Conservation (phyloP, 2,329 filamentous ascomycete species). For the Orbilia ellipsospora region DNA sequence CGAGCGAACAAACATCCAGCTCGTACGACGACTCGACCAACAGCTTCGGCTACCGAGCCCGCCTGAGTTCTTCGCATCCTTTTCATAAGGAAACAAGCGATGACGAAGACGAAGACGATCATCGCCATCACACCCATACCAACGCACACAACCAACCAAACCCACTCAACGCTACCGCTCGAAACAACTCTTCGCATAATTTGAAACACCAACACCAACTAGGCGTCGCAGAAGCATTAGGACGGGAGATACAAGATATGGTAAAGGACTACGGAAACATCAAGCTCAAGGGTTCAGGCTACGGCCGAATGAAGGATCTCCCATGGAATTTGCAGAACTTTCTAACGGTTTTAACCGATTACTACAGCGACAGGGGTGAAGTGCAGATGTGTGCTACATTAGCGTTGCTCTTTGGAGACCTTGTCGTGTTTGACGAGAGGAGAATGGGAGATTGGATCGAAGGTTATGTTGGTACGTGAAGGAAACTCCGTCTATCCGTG, state of each 20-base stretch:
- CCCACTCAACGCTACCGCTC: slow-evolving; percentile 23
- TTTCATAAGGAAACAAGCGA: slow-evolving; percentile 47
- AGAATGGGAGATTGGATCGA: slow-evolving; percentile 57
- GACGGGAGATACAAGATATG: slow-evolving; percentile 39
- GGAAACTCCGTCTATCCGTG: background rate
- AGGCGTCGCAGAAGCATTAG: slow-evolving; percentile 31
- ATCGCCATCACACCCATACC: slow-evolving; percentile 18
- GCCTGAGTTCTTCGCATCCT: slow-evolving; percentile 38
- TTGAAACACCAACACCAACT: slow-evolving; percentile 53
- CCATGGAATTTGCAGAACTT: slow-evolving; percentile 57
- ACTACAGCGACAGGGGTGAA: slow-evolving; percentile 55
- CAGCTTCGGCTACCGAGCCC: slow-evolving; percentile 40
- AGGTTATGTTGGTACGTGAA: slow-evolving; percentile 56
- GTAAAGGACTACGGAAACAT: slow-evolving; percentile 44
- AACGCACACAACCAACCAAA: slow-evolving; percentile 31
- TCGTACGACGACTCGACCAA: slow-evolving; percentile 55
- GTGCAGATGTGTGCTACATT: slow-evolving; percentile 58
- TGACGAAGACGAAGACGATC: slow-evolving; percentile 39
- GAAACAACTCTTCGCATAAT: slow-evolving; percentile 44
- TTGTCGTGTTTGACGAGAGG: slow-evolving; percentile 54
- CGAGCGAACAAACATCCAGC: slow-evolving; percentile 56
- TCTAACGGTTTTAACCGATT: slow-evolving; percentile 54
- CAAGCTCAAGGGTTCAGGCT: slow-evolving; percentile 41
- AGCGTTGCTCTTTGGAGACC: slow-evolving; percentile 47
- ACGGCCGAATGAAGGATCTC: slow-evolving; percentile 47